Percentiles rank a stretch among this genome's conserved stretches.
Evolutionary conservation across 2,329 filamentous ascomycete genomes (phyloP).

Genomic region (Aspergillus puulaauensis): DNA sequence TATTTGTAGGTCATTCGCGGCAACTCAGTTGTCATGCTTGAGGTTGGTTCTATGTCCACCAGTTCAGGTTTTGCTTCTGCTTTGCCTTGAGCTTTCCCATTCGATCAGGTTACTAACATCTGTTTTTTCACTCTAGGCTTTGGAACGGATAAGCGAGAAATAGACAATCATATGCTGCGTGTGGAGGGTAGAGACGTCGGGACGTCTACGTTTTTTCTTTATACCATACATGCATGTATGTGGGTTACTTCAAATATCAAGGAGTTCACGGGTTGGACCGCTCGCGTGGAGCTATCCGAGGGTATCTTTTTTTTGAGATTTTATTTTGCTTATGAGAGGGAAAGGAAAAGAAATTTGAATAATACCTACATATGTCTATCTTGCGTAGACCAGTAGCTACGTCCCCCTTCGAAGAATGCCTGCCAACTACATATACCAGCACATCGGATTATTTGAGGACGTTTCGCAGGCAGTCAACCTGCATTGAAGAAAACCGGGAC

Average conservation of each 20-base stretch:
- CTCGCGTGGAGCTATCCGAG: conserved; percentile 34
- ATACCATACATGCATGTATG: conserved; percentile 15
- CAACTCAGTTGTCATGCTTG: conserved; percentile 98
- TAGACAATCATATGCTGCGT: conserved; percentile 17
- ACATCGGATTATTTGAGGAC: not conserved
- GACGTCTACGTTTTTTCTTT: not conserved
- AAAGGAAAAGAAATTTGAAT: conserved; percentile 9
- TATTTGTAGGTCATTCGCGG: conserved; percentile 77
- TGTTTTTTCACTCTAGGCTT: conserved; percentile 25
- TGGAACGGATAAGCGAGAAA: conserved; percentile 46
- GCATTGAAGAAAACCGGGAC: not conserved
- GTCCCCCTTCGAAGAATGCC: not conserved
- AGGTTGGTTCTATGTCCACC: conserved; percentile 49
- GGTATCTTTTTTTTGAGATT: conserved; percentile 18
- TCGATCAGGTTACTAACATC: not conserved
- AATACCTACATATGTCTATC: not conserved
- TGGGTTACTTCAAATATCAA: conserved; percentile 29
- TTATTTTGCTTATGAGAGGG: conserved; percentile 8
- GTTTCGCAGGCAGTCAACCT: not conserved
- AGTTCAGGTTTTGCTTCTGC: not conserved
- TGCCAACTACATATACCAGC: too few relatives aligned
- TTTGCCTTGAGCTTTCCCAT: not conserved
- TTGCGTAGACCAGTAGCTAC: not conserved
- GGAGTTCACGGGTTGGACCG: conserved; percentile 40
- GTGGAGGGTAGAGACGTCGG: conserved; percentile 16